Conservation (phyloP, 768 basidiomycete genomes). For the Cyclocybe aegerita region DNA sequence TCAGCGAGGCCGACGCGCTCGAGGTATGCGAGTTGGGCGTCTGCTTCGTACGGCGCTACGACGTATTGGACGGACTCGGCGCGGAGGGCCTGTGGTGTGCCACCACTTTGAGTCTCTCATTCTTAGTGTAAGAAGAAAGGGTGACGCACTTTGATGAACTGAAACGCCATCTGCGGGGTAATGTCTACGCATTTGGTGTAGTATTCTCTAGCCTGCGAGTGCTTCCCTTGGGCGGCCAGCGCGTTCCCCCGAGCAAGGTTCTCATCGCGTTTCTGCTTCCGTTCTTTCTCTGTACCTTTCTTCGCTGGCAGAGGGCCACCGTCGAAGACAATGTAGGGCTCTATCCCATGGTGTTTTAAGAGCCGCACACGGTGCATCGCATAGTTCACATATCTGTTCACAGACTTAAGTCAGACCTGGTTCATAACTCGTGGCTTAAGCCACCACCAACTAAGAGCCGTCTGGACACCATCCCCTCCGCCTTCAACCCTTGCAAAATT, state of each 20-base stretch:
- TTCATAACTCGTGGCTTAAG: too few relatives aligned
- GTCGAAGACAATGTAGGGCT: constrained; percentile 93
- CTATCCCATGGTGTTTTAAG: constrained; percentile 79
- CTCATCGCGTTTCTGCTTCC: constrained; percentile 75
- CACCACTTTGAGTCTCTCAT: too few relatives aligned
- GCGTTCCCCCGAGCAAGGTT: constrained; percentile 72
- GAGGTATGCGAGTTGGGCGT: constrained; percentile 93
- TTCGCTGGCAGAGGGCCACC: constrained; percentile 96
- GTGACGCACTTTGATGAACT: constrained; percentile 86
- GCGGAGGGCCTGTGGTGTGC: constrained; percentile 64
- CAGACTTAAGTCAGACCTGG: background rate
- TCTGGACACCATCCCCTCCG: too few relatives aligned
- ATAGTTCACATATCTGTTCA: constrained; percentile 88
- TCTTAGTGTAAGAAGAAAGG: background rate
- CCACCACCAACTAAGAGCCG: too few relatives aligned
- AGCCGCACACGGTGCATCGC: constrained; percentile 91
- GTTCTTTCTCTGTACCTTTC: constrained; percentile 80
- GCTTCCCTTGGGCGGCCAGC: constrained; percentile 75
- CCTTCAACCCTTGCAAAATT: background rate
- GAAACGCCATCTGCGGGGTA: constrained; percentile 96
- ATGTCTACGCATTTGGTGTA: constrained; percentile 94
- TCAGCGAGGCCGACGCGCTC: constrained; percentile 82
- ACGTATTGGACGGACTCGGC: constrained; percentile 82
- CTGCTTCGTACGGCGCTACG: constrained; percentile 98
- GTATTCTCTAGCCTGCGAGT: constrained; percentile 79